A percentile compares a stretch with the other conserved stretches of the same genome.
These are phyloP conservation scores for Hysterangium stoloniferum DNA, from an alignment of 768 basidiomycete genomes.

Conservation along the genomic window DNA sequence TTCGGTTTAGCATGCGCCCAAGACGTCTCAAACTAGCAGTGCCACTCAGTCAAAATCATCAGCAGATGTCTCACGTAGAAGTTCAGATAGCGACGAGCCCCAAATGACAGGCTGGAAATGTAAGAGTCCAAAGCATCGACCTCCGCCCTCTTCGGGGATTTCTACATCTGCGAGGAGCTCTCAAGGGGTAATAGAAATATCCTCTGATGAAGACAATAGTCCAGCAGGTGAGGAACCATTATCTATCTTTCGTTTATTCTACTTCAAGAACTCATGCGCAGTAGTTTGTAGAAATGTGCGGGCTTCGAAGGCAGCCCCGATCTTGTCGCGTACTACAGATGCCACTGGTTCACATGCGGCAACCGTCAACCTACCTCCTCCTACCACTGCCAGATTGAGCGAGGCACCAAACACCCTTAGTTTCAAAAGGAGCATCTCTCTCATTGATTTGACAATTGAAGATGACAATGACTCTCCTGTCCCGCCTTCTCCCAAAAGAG, in stretches of 20 bases:
- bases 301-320: background rate
- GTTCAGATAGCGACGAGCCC: background rate
- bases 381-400: too few species aligned
- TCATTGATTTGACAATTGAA: too few species aligned
- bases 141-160: background rate
- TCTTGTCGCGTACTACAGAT: background rate
- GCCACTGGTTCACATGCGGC: background rate
- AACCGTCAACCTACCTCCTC: background rate
- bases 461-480: too few species aligned
- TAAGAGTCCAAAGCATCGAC: background rate
- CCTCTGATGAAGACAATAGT: slow-evolving; percentile 2
- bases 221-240: background rate
- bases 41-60: too few species aligned
- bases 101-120: background rate
- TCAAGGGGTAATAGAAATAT: background rate
- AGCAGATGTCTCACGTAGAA: too few species aligned
- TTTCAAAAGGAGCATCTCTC: too few species aligned
- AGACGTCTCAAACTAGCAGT: too few species aligned
- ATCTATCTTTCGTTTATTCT: background rate
- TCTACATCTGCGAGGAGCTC: background rate
- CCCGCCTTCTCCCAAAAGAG: too few species aligned
- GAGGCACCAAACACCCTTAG: too few species aligned
- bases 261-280: background rate
- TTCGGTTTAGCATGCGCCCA: too few species aligned
- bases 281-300: background rate